These are phyloP conservation scores for Ustilago loliicola DNA, from an alignment of 1,284 basidiomycete species.

Conservation along the genomic window DNA sequence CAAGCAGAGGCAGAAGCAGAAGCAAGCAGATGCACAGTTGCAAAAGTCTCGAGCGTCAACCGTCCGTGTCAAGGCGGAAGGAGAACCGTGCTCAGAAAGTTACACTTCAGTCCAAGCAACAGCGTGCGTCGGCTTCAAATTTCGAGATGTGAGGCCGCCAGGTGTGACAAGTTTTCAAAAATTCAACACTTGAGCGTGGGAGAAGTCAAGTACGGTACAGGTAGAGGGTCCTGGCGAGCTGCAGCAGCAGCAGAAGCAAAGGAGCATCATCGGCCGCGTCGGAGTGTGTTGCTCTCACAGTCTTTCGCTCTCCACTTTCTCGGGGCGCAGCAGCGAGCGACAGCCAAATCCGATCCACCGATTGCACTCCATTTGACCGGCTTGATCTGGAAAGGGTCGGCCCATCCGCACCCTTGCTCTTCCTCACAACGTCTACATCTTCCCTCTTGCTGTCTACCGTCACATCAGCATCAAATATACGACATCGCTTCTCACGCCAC, in stretches of 20 bases:
- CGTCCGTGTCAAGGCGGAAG: background rate
- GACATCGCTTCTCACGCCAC: background rate
- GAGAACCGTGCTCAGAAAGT: background rate
- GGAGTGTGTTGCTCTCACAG: constrained; percentile 23
- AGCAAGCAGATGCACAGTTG: background rate
- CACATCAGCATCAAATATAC: background rate
- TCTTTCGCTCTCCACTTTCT: constrained; percentile 21
- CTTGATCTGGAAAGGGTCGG: background rate
- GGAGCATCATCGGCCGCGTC: constrained; percentile 17
- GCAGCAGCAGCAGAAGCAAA: background rate
- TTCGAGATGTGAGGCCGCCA: background rate
- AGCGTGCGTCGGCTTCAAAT: background rate
- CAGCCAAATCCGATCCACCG: too few species aligned
- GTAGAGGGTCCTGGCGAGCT: constrained; percentile 18
- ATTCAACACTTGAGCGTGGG: background rate
- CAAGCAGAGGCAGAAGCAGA: background rate
- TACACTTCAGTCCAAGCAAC: too few species aligned
- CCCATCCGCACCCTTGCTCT: constrained; percentile 8
- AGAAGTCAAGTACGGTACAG: background rate
- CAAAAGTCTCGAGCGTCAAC: background rate
- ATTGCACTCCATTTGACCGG: constrained; percentile 2
- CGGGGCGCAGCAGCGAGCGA: background rate
- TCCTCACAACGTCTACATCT: constrained; percentile 1
- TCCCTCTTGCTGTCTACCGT: background rate
- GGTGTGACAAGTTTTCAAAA: too few species aligned